Evolutionary conservation across 495 filamentous ascomycete species (phyloP).

Genomic region (Glutinoglossum americanum): DNA sequence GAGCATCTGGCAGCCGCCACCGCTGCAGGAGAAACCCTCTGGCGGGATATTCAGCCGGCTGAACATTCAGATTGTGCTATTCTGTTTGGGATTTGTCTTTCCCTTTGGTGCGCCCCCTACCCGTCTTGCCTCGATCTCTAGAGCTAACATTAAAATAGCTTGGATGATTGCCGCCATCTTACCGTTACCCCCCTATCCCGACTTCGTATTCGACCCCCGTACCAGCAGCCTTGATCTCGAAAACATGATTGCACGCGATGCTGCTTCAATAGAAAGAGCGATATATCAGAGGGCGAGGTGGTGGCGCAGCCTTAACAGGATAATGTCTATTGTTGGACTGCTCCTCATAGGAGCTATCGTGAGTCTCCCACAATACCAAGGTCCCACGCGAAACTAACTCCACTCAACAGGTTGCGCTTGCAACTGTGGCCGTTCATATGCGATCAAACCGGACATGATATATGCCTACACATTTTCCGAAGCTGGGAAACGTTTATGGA

Average conservation of each 20-base stretch:
- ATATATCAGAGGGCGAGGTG: conserved; percentile 66
- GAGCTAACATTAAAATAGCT: conserved; percentile 19
- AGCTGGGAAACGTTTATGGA: neutral
- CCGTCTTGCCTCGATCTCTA: neutral
- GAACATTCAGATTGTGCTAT: conserved; percentile 71
- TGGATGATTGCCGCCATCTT: conserved; percentile 78
- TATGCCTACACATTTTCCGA: neutral
- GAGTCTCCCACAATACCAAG: conserved; percentile 15
- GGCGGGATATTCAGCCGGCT: conserved; percentile 38
- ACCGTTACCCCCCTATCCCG: conserved; percentile 36
- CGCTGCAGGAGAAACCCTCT: conserved; percentile 38
- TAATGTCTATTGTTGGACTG: conserved; percentile 62
- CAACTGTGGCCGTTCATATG: conserved; percentile 28
- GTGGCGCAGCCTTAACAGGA: conserved; percentile 83
- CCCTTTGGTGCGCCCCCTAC: conserved; percentile 40
- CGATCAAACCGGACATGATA: neutral
- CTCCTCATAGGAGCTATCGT: conserved; percentile 57
- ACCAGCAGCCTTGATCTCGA: conserved; percentile 17
- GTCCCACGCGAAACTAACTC: conserved; percentile 9
- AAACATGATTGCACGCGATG: conserved; percentile 16
- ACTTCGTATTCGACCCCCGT: neutral
- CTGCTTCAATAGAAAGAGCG: conserved; percentile 29
- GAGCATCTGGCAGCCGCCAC: conserved; percentile 47
- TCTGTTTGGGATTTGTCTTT: conserved; percentile 69
- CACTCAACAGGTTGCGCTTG: conserved; percentile 27